Conservation (phyloP, 1,139 yeast species). For the Debaryomyces fabryi region DNA sequence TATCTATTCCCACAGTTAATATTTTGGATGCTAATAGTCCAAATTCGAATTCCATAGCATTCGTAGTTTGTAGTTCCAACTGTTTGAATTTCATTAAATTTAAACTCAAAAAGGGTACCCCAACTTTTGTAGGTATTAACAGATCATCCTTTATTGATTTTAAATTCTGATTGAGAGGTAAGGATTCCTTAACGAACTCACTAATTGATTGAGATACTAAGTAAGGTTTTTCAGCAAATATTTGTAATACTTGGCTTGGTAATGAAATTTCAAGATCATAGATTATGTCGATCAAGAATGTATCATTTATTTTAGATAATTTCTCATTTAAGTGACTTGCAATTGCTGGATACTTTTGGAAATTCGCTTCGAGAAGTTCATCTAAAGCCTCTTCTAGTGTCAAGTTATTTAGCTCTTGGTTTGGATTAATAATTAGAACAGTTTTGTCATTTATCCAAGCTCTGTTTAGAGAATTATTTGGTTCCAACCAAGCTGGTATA, state of each 20-base stretch:
- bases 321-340: constrained; percentile 10
- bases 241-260: constrained; percentile 4
- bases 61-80: neutral
- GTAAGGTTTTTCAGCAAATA: constrained; percentile 8
- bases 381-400: constrained; percentile 32
- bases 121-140: neutral
- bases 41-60: neutral
- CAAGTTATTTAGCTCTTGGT: constrained; percentile 27
- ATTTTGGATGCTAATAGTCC: constrained; percentile 4
- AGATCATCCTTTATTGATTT: neutral
- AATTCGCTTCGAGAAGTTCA: constrained; percentile 26
- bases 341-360: constrained; percentile 21
- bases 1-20: constrained; percentile 6
- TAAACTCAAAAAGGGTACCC: constrained; percentile 9
- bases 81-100: constrained; percentile 6
- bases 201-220: constrained; percentile 10
- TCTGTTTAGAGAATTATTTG: constrained; percentile 42
- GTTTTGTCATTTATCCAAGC: constrained; percentile 44
- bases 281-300: constrained; percentile 10
- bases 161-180: neutral
- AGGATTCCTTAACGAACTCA: constrained; percentile 6
- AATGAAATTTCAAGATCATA: constrained; percentile 11
- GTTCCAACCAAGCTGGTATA: constrained; percentile 48
- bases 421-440: constrained; percentile 32
- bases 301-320: constrained; percentile 3